Conservation (phyloP, 805 yeast genomes). For the Gaillardinia entomophila region DNA sequence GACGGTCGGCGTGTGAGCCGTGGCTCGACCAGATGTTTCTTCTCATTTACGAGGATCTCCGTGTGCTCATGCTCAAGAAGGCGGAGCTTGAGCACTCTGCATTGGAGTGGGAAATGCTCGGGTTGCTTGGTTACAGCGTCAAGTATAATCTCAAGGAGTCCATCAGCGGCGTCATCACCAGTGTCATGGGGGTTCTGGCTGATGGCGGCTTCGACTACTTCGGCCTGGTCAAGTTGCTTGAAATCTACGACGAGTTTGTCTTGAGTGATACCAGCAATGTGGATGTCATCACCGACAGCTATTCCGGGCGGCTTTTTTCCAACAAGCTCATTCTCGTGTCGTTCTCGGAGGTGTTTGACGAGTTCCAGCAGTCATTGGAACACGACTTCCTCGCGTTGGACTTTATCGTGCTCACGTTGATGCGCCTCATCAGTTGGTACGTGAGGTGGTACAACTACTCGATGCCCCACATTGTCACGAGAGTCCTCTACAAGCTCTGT, state of each 20-base stretch:
- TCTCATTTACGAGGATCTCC: constrained; percentile 58
- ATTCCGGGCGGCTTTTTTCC: constrained; percentile 18
- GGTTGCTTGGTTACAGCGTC: constrained; percentile 44
- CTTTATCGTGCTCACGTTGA: constrained; percentile 29
- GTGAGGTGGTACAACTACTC: constrained; percentile 59
- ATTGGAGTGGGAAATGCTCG: constrained; percentile 70
- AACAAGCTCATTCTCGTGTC: constrained; percentile 26
- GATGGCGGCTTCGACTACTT: constrained; percentile 59
- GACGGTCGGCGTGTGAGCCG: constrained; percentile 50
- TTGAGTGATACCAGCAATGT: constrained; percentile 31
- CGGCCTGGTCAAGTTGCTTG: constrained; percentile 46
- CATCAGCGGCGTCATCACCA: constrained; percentile 32
- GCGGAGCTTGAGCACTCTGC: constrained; percentile 42
- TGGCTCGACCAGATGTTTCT: constrained; percentile 77
- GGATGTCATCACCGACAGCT: constrained; percentile 24
- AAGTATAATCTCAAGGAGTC: constrained; percentile 34
- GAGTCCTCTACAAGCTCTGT: constrained; percentile 40
- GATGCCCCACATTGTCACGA: constrained; percentile 34
- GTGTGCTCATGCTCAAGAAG: constrained; percentile 15
- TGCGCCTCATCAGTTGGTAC: constrained; percentile 55
- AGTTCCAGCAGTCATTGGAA: constrained; percentile 18
- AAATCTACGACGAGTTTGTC: constrained; percentile 36
- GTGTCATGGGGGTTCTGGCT: constrained; percentile 45
- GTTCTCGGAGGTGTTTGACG: constrained; percentile 9
- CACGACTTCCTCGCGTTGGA: constrained; percentile 27